Conservation (phyloP, 805 yeast species). For the Candida yuanshanica region DNA sequence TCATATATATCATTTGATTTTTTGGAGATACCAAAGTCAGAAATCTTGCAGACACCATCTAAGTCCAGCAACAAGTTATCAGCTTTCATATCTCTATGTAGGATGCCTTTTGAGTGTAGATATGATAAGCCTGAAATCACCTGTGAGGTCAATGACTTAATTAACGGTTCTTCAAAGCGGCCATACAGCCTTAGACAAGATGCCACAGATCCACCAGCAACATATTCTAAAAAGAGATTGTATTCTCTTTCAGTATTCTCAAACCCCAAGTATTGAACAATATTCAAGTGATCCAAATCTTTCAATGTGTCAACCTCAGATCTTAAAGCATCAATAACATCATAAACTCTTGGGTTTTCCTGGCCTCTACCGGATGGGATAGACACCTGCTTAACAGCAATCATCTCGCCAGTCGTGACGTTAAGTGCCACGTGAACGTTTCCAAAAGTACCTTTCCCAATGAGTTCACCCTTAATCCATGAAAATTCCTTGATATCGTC, state of each 20-base stretch:
- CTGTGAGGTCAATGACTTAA: slow-evolving; percentile 69
- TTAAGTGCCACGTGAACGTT: slow-evolving; percentile 87
- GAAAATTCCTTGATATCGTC: slow-evolving; percentile 83
- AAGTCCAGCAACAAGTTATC: slow-evolving; percentile 84
- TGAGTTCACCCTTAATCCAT: slow-evolving; percentile 96
- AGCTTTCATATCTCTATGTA: slow-evolving; percentile 93
- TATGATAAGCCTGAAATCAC: slow-evolving; percentile 83
- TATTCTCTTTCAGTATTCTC: slow-evolving; percentile 69
- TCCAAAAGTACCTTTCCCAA: slow-evolving; percentile 96
- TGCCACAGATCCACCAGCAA: slow-evolving; percentile 96
- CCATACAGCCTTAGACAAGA: slow-evolving; percentile 80
- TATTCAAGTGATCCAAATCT: slow-evolving; percentile 88
- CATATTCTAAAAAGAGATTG: slow-evolving; percentile 88
- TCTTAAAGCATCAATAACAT: slow-evolving; percentile 73
- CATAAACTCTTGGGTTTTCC: slow-evolving; percentile 41
- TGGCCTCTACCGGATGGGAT: slow-evolving; percentile 40
- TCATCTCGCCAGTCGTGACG: slow-evolving; percentile 96
- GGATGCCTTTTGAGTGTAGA: slow-evolving; percentile 77
- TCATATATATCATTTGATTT: slow-evolving; percentile 79
- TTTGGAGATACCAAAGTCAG: slow-evolving; percentile 95
- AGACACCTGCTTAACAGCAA: slow-evolving; percentile 94
- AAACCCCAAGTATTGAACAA: slow-evolving; percentile 94
- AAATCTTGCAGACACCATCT: slow-evolving; percentile 91
- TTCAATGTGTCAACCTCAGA: slow-evolving; percentile 92
- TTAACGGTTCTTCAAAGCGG: slow-evolving; percentile 71